phyloP scores from a whole-genome alignment of 768 basidiomycete genomes.

The Phylloporus sp. region DNA sequence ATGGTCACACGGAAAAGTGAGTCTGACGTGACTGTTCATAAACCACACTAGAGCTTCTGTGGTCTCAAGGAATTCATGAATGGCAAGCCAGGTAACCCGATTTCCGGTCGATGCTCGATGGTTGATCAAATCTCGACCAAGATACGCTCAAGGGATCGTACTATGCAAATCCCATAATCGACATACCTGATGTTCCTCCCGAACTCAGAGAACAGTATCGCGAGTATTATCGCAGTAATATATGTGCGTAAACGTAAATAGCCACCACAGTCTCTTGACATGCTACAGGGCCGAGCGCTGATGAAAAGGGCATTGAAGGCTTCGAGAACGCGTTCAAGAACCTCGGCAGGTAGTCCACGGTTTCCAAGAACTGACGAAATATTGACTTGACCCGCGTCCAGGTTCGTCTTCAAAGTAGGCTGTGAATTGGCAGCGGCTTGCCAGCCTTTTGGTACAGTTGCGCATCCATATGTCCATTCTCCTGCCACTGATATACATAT shows the following conservation, averaged over 20 bases:
- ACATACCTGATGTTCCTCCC: slow-evolving; percentile 56
- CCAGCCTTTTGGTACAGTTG: slow-evolving; percentile 76
- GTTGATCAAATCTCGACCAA: slow-evolving; percentile 24
- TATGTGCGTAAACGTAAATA: slow-evolving; percentile 52
- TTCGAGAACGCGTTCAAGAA: slow-evolving; percentile 89
- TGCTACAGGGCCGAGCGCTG: slow-evolving; percentile 55
- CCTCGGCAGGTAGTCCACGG: slow-evolving; percentile 54
- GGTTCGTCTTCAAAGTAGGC: slow-evolving; percentile 81
- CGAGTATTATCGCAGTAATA: slow-evolving; percentile 85
- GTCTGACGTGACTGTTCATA: no score
- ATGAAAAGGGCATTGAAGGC: slow-evolving; percentile 59
- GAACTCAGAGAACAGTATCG: slow-evolving; percentile 56
- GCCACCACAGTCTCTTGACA: neutral
- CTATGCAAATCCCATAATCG: slow-evolving; percentile 79
- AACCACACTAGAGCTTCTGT: no score
- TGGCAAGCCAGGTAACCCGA: slow-evolving; percentile 67
- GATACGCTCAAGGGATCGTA: slow-evolving; percentile 90
- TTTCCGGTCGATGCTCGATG: neutral
- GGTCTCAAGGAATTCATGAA: slow-evolving; percentile 90
- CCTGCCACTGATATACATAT: neutral
- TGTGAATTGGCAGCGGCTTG: slow-evolving; percentile 81
- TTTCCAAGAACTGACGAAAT: neutral
- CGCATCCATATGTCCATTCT: neutral
- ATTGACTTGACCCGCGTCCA: slow-evolving; percentile 25
- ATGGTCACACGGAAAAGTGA: slow-evolving; percentile 95